Conservation (phyloP, 257 asterid genomes). For the Jaltomata sinuosa region DNA sequence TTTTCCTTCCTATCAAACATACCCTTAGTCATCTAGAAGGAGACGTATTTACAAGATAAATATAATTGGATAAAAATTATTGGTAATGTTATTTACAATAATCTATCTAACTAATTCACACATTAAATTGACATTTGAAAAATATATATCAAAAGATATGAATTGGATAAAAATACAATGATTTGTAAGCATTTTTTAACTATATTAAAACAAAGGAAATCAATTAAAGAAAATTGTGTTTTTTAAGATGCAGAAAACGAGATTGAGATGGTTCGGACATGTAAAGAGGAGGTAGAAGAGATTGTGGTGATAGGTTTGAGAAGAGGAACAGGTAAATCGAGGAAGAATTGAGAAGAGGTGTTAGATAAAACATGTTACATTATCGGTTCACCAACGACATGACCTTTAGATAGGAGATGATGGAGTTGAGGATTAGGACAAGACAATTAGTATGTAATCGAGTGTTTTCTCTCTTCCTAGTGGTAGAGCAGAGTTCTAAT, state of each 20-base stretch:
- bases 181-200: neutral
- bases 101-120: neutral
- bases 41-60: neutral
- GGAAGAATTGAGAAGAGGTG: neutral
- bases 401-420: too few species aligned
- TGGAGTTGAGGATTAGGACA: too few species aligned
- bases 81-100: neutral
- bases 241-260: neutral
- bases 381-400: too few species aligned
- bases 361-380: too few species aligned
- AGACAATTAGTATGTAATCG: too few species aligned
- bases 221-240: neutral
- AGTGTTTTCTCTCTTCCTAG: too few species aligned
- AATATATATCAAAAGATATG: neutral
- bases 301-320: neutral
- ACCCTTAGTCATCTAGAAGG: neutral
- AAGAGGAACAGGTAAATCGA: neutral
- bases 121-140: neutral
- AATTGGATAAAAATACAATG: too few species aligned
- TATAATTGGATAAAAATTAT: neutral
- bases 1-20: too few species aligned
- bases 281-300: neutral
- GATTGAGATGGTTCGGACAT: neutral
- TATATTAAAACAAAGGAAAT: neutral
- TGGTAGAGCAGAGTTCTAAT: too few species aligned